Percentiles rank a stretch among this genome's conserved stretches.
Evolutionary conservation across 2,329 filamentous ascomycete species (phyloP).

Genomic region (Clonostachys byssicola): DNA sequence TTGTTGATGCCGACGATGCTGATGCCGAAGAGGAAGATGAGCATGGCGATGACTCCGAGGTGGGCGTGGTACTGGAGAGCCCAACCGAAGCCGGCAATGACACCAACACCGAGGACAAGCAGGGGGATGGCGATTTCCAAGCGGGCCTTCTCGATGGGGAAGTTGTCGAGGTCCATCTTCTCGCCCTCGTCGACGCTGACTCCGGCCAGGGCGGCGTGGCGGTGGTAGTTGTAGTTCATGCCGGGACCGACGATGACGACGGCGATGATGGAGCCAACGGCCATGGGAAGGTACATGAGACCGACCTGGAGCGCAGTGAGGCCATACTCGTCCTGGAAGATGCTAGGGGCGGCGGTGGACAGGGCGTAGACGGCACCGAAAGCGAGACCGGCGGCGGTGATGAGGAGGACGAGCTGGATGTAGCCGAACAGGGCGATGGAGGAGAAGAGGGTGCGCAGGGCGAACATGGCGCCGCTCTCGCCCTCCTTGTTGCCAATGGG

Average conservation of each 20-base stretch:
- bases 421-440: conserved; percentile 25
- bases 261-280: conserved; percentile 27
- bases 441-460: conserved; percentile 19
- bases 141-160: conserved; percentile 31
- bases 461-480: conserved; percentile 8
- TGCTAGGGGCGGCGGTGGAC: conserved; percentile 22
- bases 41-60: conserved; percentile 29
- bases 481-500: neutral
- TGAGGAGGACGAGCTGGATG: conserved; percentile 22
- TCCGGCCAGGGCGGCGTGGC: conserved; percentile 42
- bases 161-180: conserved; percentile 22
- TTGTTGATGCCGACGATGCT: conserved; percentile 42
- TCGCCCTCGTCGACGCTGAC: conserved; percentile 42
- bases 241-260: conserved; percentile 37
- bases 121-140: conserved; percentile 28
- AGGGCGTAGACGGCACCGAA: conserved; percentile 26
- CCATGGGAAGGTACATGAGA: conserved; percentile 32
- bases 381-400: conserved; percentile 20
- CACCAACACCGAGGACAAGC: conserved; percentile 36
- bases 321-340: conserved; percentile 20
- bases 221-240: conserved; percentile 58
- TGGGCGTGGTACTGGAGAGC: conserved; percentile 21
- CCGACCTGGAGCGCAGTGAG: conserved; percentile 34
- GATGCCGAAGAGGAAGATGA: conserved; percentile 33
- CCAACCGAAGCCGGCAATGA: conserved; percentile 38